phyloP scores from a whole-genome alignment of 164 flowering plant genomes.

The Kalanchoe fedtschenkoi region DNA sequence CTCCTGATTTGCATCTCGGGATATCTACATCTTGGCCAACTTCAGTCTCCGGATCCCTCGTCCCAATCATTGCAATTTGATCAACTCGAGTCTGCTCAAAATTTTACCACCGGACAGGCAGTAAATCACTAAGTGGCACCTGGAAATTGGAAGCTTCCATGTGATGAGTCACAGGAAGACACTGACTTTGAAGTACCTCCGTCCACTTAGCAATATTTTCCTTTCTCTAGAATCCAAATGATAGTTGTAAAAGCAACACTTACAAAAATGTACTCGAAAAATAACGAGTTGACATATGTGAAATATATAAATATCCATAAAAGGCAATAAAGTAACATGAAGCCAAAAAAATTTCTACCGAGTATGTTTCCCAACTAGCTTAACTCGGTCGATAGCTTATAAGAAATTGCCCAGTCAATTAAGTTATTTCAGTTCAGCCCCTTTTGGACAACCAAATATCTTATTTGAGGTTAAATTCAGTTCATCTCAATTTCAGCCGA shows the following conservation, averaged over 20 bases:
- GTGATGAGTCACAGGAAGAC: conserved; percentile 54
- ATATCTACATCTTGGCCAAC: conserved; percentile 18
- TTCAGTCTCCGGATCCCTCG: conserved; percentile 26
- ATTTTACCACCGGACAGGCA: conserved; percentile 72
- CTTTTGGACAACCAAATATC: too few relatives aligned
- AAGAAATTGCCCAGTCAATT: too few relatives aligned
- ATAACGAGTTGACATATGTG: too few relatives aligned
- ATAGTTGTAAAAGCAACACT: background rate
- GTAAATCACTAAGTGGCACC: conserved; percentile 82
- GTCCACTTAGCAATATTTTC: conserved; percentile 29
- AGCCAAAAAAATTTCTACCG: too few relatives aligned
- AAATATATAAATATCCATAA: too few relatives aligned
- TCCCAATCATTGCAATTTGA: conserved; percentile 60
- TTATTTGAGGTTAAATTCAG: too few relatives aligned
- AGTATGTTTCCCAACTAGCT: too few relatives aligned
- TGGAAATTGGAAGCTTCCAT: conserved; percentile 74
- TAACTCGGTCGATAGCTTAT: too few relatives aligned
- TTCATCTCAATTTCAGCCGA: too few relatives aligned
- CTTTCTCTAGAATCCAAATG: conserved; percentile 14
- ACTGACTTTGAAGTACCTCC: conserved; percentile 36
- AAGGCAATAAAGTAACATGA: too few relatives aligned
- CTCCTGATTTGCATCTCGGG: conserved; percentile 17
- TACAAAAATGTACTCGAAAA: background rate
- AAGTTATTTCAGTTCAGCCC: too few relatives aligned
- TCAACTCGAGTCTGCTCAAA: conserved; percentile 96